Base-by-base conservation (phyloP, 495 filamentous ascomycete species). In the Poronia punctata region DNA sequence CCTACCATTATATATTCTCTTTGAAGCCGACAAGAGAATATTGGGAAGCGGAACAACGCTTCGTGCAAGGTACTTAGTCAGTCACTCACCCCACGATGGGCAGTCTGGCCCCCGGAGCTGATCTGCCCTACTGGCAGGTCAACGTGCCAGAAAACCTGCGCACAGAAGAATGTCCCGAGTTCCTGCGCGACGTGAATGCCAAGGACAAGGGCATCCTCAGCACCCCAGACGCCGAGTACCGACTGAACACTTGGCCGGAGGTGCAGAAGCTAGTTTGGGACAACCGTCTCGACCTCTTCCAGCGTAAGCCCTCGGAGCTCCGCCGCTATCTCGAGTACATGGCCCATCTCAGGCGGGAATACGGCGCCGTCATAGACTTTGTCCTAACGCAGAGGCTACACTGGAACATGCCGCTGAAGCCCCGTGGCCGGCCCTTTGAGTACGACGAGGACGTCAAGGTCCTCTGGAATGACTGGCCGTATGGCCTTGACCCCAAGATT, bases 401-500 rank as follows among this genome's bases (percentile, higher is more conserved):
- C 12, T 93, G 87, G 87, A 52, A 53, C 1, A 24, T 43, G 7
- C 65, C 70, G 0, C 46, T 70, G 24, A 47, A 42, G 23, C 47
- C 68, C 0, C 43, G 49, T 16, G 62, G 59, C 7, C 47, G 33
- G 21, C 64, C 67, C 9, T 73, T 76, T 46, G 61, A 68, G 50
- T 47, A 53, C 10, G 59, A 56, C 1, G 82, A 80, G 36, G 83
- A 93, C 50, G 56, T 83, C 53, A 84, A 81, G 46, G 78, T 90
- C 26, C 59, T 93, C 14, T 77, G 76, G 63, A 94, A 95, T 53
- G 87, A 95, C 69, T 95, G 87, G 86, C 88, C 88, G 3, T 94
- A 94, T 49, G 87, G 86, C 0, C 65, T 93, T 38, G 84, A 88
- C 43, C 49, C 65, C 22, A 68, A 68, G 40, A 87, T 95, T 38